Percentiles rank a stretch among this genome's conserved stretches.
Evolutionary conservation across 2,329 filamentous ascomycete species (phyloP).

Genomic region (Chrysoporthe deuterocubensis): DNA sequence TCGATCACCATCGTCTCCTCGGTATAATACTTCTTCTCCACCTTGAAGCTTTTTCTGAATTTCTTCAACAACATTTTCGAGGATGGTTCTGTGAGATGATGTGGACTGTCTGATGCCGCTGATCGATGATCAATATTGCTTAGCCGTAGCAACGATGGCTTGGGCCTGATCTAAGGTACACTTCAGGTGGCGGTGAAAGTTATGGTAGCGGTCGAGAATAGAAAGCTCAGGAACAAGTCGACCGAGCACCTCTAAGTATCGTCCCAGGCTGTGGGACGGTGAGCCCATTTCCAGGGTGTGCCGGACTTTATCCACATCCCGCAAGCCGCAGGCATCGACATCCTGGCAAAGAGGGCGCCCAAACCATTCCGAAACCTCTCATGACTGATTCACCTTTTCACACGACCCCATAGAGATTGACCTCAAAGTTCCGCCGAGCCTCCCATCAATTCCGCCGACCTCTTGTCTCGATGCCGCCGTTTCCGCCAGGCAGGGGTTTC

Average conservation of each 20-base stretch:
- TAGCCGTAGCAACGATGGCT: neutral
- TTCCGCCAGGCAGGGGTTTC: neutral
- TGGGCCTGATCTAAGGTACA: neutral
- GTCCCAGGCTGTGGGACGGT: neutral
- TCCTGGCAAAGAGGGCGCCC: slow-evolving; percentile 2
- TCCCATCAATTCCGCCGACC: too few species aligned
- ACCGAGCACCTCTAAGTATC: neutral
- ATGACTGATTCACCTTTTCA: slow-evolving; percentile 10
- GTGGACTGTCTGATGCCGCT: neutral
- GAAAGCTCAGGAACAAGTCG: neutral
- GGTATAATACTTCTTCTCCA: neutral
- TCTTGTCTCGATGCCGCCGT: neutral
- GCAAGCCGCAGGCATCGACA: neutral
- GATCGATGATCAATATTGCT: neutral
- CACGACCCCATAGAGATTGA: neutral
- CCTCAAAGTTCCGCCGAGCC: neutral
- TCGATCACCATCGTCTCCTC: too few species aligned
- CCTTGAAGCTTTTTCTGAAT: slow-evolving; percentile 13
- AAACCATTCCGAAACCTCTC: slow-evolving; percentile 24
- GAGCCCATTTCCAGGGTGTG: neutral
- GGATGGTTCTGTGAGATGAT: neutral
- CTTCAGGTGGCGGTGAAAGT: neutral
- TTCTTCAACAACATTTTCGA: slow-evolving; percentile 24
- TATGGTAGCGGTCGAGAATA: neutral
- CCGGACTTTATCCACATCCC: slow-evolving; percentile 18